Percentiles rank a stretch among this genome's conserved stretches.
Evolutionary conservation across 1,284 basidiomycete genomes (phyloP).

Genomic region (Golubevia sp.): DNA sequence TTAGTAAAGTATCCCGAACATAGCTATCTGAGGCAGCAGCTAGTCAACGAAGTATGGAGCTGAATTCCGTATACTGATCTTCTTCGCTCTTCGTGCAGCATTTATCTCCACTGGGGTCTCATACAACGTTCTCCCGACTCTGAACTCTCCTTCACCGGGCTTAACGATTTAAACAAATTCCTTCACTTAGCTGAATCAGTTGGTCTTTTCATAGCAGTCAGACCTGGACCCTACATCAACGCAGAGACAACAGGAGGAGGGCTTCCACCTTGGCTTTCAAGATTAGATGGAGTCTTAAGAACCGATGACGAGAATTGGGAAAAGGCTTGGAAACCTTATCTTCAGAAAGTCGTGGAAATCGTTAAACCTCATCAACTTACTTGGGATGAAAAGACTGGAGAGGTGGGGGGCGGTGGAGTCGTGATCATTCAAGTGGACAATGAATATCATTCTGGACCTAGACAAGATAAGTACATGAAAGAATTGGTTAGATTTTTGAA

Average conservation of each 20-base stretch:
- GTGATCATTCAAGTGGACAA: conserved; percentile 43
- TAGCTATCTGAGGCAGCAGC: neutral
- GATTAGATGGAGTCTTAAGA: conserved; percentile 71
- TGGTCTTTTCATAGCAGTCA: conserved; percentile 71
- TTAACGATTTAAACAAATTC: conserved; percentile 73
- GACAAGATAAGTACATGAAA: conserved; percentile 42
- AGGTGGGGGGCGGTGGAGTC: conserved; percentile 3
- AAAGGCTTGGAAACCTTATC: conserved; percentile 74
- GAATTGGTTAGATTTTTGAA: conserved; percentile 25
- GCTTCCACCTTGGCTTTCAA: conserved; percentile 75
- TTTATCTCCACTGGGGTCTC: conserved; percentile 69
- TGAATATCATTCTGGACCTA: conserved; percentile 49
- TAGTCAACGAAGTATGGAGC: conserved; percentile 10
- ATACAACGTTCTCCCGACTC: conserved; percentile 76
- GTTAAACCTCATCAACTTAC: conserved; percentile 72
- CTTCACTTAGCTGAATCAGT: conserved; percentile 66
- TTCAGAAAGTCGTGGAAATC: conserved; percentile 69
- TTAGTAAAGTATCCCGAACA: neutral
- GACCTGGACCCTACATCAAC: conserved; percentile 71
- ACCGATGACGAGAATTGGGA: conserved; percentile 73
- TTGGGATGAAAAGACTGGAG: conserved; percentile 32
- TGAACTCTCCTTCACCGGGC: conserved; percentile 71
- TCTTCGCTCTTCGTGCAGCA: conserved; percentile 59
- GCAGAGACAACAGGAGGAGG: conserved; percentile 79
- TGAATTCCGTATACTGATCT: conserved; percentile 71